Conservation (phyloP, 805 yeast genomes). For the Kodamaea hsintzibuensis region DNA sequence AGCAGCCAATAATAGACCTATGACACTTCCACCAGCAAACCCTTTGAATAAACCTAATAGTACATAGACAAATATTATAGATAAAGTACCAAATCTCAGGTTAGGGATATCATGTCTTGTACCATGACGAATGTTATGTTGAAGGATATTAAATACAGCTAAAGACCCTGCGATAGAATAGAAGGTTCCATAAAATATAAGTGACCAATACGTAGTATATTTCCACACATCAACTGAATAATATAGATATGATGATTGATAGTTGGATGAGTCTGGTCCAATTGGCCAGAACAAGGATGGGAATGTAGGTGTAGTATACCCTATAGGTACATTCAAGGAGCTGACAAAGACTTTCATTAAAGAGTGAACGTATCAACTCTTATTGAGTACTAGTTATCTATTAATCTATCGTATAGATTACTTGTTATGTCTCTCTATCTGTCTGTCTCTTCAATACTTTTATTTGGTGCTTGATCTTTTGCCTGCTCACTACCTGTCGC, state of each 20-base stretch:
- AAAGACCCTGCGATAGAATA: conserved; percentile 65
- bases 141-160: conserved; percentile 41
- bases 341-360: conserved; percentile 37
- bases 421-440: too few relatives aligned
- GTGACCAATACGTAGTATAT: conserved; percentile 80
- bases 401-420: background rate
- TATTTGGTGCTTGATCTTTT: background rate
- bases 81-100: conserved; percentile 28
- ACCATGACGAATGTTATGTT: conserved; percentile 21
- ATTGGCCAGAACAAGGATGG: conserved; percentile 82
- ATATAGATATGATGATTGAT: conserved; percentile 60
- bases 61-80: conserved; percentile 49
- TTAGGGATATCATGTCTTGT: conserved; percentile 3
- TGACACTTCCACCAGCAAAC: conserved; percentile 67
- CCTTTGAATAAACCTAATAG: conserved; percentile 64
- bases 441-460: too few relatives aligned
- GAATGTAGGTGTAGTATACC: conserved; percentile 74
- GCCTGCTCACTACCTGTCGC: background rate
- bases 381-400: too few relatives aligned
- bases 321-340: conserved; percentile 69
- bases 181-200: conserved; percentile 64
- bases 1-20: conserved; percentile 74
- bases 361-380: too few relatives aligned
- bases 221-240: conserved; percentile 73
- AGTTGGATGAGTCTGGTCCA: conserved; percentile 36